These are phyloP conservation scores for Porodaedalea pini DNA, from an alignment of 1,284 basidiomycete species.

Conservation along the genomic window DNA sequence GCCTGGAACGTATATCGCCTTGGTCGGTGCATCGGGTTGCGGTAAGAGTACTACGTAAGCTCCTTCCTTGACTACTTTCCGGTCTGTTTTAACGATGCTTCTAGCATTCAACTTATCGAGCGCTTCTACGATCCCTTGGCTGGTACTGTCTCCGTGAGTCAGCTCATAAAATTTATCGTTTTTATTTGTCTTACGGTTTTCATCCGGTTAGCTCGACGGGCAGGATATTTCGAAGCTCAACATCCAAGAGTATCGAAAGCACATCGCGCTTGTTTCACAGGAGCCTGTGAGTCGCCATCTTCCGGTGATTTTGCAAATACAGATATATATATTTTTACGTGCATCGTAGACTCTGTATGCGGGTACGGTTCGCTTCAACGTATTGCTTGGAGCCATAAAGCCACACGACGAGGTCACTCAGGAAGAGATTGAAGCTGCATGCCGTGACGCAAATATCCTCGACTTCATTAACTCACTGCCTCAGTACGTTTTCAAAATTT, in stretches of 20 bases:
- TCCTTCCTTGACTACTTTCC: background rate
- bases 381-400: conserved; percentile 83
- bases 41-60: conserved; percentile 77
- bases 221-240: conserved; percentile 80
- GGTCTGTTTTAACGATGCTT: background rate
- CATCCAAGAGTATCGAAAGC: conserved; percentile 77
- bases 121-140: conserved; percentile 84
- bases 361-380: conserved; percentile 85
- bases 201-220: conserved; percentile 69
- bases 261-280: conserved; percentile 89
- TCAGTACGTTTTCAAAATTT: conserved; percentile 33
- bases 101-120: conserved; percentile 81
- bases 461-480: conserved; percentile 90
- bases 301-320: background rate
- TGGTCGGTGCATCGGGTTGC: conserved; percentile 87
- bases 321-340: background rate
- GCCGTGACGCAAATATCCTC: conserved; percentile 84
- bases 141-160: conserved; percentile 53
- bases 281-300: conserved; percentile 51
- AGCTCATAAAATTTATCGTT: background rate
- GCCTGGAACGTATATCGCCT: conserved; percentile 87
- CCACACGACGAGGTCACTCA: conserved; percentile 81
- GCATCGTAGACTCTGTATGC: conserved; percentile 68
- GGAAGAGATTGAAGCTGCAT: conserved; percentile 81
- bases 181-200: background rate